Conservation (phyloP, 768 basidiomycete species). For the Boletellus ananas region DNA sequence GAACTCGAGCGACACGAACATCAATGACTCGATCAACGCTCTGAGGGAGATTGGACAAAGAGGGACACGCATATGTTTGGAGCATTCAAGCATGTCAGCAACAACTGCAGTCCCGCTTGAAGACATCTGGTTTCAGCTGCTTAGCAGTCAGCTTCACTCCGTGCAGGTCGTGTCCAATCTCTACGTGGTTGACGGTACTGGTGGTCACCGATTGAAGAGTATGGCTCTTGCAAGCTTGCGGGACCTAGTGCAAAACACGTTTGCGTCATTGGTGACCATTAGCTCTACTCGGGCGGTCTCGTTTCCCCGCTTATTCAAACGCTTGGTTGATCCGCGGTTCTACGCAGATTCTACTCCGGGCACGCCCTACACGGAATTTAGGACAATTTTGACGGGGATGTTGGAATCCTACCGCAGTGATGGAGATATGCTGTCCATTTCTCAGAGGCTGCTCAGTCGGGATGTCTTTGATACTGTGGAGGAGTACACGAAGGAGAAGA, state of each 20-base stretch:
- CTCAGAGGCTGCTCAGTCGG: conserved; percentile 73
- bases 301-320: conserved; percentile 89
- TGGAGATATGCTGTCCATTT: conserved; percentile 83
- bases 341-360: conserved; percentile 46
- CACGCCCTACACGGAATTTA: conserved; percentile 85
- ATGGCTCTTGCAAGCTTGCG: conserved; percentile 51
- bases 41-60: conserved; percentile 57
- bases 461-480: conserved; percentile 79
- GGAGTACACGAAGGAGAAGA: conserved; percentile 52
- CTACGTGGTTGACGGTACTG: conserved; percentile 23
- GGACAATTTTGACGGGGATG: conserved; percentile 91
- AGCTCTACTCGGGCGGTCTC: conserved; percentile 77
- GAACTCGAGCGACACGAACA: conserved; percentile 12
- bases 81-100: conserved; percentile 49
- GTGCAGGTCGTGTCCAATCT: conserved; percentile 66
- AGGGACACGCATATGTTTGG: conserved; percentile 66
- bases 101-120: conserved; percentile 52
- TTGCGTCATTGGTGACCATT: conserved; percentile 79
- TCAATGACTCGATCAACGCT: conserved; percentile 41
- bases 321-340: conserved; percentile 74
- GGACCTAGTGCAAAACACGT: conserved; percentile 77
- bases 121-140: conserved; percentile 86
- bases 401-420: conserved; percentile 91
- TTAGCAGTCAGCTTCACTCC: conserved; percentile 76
- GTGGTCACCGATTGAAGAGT: conserved; percentile 20